phyloP scores from a whole-genome alignment of 345 rosid genomes.

The Hibiscus syriacus region DNA sequence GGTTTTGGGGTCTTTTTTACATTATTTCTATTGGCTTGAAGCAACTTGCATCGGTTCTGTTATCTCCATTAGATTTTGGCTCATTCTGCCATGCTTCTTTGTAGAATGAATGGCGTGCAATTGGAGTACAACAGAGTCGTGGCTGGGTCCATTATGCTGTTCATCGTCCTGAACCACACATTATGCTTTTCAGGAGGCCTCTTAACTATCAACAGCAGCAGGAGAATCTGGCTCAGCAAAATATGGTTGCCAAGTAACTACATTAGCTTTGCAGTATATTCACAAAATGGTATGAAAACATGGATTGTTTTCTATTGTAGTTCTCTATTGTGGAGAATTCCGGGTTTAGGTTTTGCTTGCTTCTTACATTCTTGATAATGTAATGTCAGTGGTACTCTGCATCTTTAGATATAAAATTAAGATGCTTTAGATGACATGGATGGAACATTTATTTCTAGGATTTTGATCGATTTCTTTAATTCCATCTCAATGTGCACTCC shows the following conservation, averaged over 20 bases:
- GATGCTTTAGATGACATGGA: background rate
- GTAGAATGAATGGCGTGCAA: constrained; percentile 88
- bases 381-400: background rate
- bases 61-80: background rate
- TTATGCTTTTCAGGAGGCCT: constrained; percentile 92
- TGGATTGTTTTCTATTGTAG: constrained; percentile 2
- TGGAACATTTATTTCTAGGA: background rate
- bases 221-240: constrained; percentile 59
- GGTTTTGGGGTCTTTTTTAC: no score
- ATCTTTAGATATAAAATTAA: constrained; percentile 1
- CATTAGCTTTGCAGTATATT: background rate
- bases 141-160: constrained; percentile 95
- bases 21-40: no score
- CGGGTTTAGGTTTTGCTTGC: background rate
- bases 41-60: background rate
- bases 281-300: background rate
- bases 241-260: constrained; percentile 53
- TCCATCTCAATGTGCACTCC: no score
- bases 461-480: background rate
- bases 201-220: constrained; percentile 87
- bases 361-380: background rate
- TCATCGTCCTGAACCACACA: constrained; percentile 96
- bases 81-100: background rate
- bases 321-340: no score
- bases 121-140: constrained; percentile 96